Conservation (phyloP, 257 asterid genomes). For the Nicotiana tabacum region DNA sequence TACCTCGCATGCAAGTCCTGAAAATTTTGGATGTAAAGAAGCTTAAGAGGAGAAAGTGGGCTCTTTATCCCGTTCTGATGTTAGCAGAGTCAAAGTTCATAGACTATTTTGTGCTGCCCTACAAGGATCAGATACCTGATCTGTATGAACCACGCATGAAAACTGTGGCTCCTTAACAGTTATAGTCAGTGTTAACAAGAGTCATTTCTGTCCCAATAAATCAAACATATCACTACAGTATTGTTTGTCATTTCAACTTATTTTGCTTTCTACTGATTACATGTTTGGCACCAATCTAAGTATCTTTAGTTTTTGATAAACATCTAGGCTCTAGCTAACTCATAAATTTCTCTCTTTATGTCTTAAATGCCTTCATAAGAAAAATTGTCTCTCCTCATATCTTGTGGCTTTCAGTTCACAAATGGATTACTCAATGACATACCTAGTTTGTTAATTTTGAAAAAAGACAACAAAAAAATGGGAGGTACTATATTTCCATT, state of each 20-base stretch:
- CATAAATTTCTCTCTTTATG: neutral
- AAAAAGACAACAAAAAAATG: neutral
- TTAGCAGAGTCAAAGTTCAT: neutral
- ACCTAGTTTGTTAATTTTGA: neutral
- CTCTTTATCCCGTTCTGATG: neutral
- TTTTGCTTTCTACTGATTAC: neutral
- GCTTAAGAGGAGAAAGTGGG: neutral
- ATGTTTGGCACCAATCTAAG: neutral
- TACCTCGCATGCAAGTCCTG: slow-evolving; percentile 14
- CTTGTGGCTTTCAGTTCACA: neutral
- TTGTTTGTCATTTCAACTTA: neutral
- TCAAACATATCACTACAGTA: neutral
- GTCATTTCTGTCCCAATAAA: neutral
- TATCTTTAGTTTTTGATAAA: neutral
- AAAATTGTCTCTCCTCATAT: neutral
- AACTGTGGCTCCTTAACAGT: neutral
- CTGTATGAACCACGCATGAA: neutral
- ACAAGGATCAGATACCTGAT: slow-evolving; percentile 11
- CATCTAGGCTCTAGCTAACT: neutral
- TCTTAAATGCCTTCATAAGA: neutral
- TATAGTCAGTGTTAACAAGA: neutral
- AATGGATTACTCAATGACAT: neutral
- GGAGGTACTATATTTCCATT: neutral
- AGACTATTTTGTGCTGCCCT: slow-evolving; percentile 8
- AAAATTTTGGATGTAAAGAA: slow-evolving; percentile 14